phyloP scores from a whole-genome alignment of 2,329 filamentous ascomycete species.

The Chaetomiaceae sp. region DNA sequence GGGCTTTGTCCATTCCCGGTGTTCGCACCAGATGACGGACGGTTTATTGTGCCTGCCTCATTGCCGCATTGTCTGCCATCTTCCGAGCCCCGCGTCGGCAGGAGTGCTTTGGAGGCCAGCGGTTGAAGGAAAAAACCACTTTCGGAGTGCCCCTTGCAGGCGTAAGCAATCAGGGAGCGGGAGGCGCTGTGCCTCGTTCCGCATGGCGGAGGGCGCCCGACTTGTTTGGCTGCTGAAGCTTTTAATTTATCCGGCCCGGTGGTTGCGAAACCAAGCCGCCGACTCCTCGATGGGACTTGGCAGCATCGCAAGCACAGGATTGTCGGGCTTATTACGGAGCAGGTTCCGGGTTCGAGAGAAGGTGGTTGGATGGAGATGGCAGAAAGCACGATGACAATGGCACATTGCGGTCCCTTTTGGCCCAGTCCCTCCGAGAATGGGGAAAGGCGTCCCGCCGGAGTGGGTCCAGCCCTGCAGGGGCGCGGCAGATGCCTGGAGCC shows the following conservation, averaged over 20 bases:
- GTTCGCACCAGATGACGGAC: slow-evolving; percentile 3
- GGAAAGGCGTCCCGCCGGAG: not conserved
- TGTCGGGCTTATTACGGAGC: too few species aligned
- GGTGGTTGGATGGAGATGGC: not conserved
- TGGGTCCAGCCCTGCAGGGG: slow-evolving; percentile 7
- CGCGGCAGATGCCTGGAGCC: not conserved
- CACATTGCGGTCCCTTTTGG: not conserved
- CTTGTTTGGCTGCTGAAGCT: not conserved
- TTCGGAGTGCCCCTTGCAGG: slow-evolving; percentile 8
- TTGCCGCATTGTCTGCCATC: slow-evolving; percentile 6
- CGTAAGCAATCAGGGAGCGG: slow-evolving; percentile 11
- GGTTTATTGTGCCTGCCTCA: slow-evolving; percentile 1
- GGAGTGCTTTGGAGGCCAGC: slow-evolving; percentile 9
- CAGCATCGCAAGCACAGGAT: not conserved
- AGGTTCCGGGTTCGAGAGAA: not conserved
- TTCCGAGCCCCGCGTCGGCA: not conserved
- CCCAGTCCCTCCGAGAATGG: slow-evolving; percentile 9
- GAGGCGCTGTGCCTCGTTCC: slow-evolving; percentile 13
- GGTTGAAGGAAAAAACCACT: slow-evolving; percentile 13
- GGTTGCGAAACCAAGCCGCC: slow-evolving; percentile 2
- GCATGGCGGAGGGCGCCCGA: slow-evolving; percentile 11
- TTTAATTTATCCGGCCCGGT: slow-evolving; percentile 14
- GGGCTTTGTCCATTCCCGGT: slow-evolving; percentile 1
- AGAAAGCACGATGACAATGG: not conserved
- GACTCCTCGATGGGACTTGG: not conserved